Base-by-base conservation (phyloP, 805 yeast species). In the Nakazawaea wickerhamii region DNA sequence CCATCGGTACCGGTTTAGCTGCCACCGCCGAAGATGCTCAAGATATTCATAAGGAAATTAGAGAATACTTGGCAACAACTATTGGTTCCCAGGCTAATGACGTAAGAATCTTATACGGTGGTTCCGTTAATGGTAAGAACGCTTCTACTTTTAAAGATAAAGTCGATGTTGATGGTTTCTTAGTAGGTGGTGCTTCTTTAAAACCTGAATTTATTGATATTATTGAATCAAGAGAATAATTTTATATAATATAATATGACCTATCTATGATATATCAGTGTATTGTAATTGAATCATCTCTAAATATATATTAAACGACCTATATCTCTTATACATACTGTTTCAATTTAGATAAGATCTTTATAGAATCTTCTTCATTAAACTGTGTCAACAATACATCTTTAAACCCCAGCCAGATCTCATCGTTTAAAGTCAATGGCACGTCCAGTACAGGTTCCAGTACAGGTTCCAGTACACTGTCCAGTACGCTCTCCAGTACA, bases 21-120 rank as follows among this genome's bases (percentile, higher is more conserved):
- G 98, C 99, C 49, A 93, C 99, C 57, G 89, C 99, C 55, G 86
- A 84, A 55, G 99, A 93, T 64, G 99, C 99, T 55, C 96, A 93
- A 75, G 88, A 82, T 54, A 87, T 93, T 60, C 99, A 93, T 75
- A 77, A 77, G 64, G 76, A 75, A 55, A 87, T 93, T 71, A 86
- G 99, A 77, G 77, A 70, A 49, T 89, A 77, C 77, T 77, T 93
- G 65, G 72, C 78, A 55, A 70, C 75, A 59, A 79, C 83, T 66
- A 77, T 91, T 61, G 91, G 95, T 63, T 74, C 67, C 54, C 85
- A 76, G 63, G 95, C 97, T 57, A 81, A 75, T 50, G 64, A 70
- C 48, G 79, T 76, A 53, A 85, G 96, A 78, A 91, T 93, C 79
- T 74, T 93, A 65, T 93, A 93, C 78, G 99, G 99, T 70, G 99